Evolutionary conservation across 768 basidiomycete species (phyloP), one percentile per base, ranked within the genome.

Genomic region (Serendipita sp.): DNA sequence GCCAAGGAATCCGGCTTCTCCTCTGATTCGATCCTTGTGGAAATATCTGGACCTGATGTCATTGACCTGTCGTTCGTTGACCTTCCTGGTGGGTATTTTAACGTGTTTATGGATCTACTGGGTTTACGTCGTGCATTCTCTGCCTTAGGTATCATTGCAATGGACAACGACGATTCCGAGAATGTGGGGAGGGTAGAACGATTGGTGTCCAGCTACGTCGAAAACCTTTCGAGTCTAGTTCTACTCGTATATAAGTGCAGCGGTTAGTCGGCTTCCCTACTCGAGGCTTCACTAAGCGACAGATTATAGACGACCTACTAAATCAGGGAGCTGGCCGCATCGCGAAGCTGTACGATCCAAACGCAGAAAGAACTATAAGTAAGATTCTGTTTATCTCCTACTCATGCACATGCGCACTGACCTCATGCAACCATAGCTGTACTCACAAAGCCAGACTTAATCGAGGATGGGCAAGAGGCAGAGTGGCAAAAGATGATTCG

Each of bases 61-160:
- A 60, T 60, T 28, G 56, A 60, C 56, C 56, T 60, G 4, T 60
- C 56, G 24, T 60, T 60, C 32, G 56, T 60, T 0, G 56, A 60
- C 35, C 56, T 60, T 37, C 56, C 56, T 5, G 56, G 56, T 60
- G 35, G 2, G 56, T n/a, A 24, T 28, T n/a, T 30, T 32, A 1
- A 16, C 2, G 16, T 32, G 7, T 16, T 7, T 16, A 53, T 24
- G 18, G 18, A 32, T 24, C 13, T 53, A 53, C 10, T 5, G 7
- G 10, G 1, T 16, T 53, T 7, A 53, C 18, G n/a, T 18, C 1
- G 38, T 7, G 13, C 38, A 7, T 41, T 1, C 13, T 24, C 24
- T 41, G 13, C 48, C 7, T 32, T 10, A 53, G 48, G 48, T 32
- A 5, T 53, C 1, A 53, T 53, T 53, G 7, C 5, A 1, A 32